Percentiles rank a stretch among this genome's conserved stretches.
Evolutionary conservation across 164 flowering plant genomes (phyloP).

Genomic region (Umbellularia californica): DNA sequence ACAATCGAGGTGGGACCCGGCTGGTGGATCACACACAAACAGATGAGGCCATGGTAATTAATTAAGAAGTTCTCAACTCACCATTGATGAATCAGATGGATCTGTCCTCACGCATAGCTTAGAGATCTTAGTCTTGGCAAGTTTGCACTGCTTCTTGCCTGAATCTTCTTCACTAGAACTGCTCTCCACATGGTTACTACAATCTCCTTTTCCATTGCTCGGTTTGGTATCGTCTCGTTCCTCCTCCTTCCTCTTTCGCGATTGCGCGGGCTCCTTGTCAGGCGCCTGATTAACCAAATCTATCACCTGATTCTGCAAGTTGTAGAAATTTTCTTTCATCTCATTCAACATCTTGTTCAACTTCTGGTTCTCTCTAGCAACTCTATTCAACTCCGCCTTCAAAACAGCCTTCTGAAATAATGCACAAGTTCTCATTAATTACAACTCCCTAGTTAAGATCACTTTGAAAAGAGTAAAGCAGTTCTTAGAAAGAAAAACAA

Average conservation of each 20-base stretch:
- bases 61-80: slow-evolving; percentile 26
- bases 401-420: neutral
- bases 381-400: slow-evolving; percentile 9
- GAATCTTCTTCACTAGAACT: slow-evolving; percentile 57
- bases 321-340: slow-evolving; percentile 6
- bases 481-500: neutral
- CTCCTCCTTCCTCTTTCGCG: slow-evolving; percentile 37
- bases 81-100: slow-evolving; percentile 54
- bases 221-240: slow-evolving; percentile 5
- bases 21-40: too few species aligned
- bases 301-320: slow-evolving; percentile 7
- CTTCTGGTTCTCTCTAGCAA: slow-evolving; percentile 5
- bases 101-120: slow-evolving; percentile 34
- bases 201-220: slow-evolving; percentile 4
- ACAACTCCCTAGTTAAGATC: neutral
- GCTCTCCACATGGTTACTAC: slow-evolving; percentile 21
- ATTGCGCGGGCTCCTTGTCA: neutral
- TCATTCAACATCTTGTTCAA: slow-evolving; percentile 6
- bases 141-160: slow-evolving; percentile 28
- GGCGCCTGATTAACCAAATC: neutral
- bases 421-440: neutral
- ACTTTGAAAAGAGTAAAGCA: too few species aligned
- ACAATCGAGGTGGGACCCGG: too few species aligned
- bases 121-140: slow-evolving; percentile 38
- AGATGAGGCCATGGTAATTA: too few species aligned